Percentiles rank a stretch among this genome's conserved stretches.
These are phyloP conservation scores for Dicorynia guianensis DNA, from an alignment of 306 rosid genomes.

Conservation along the genomic window DNA sequence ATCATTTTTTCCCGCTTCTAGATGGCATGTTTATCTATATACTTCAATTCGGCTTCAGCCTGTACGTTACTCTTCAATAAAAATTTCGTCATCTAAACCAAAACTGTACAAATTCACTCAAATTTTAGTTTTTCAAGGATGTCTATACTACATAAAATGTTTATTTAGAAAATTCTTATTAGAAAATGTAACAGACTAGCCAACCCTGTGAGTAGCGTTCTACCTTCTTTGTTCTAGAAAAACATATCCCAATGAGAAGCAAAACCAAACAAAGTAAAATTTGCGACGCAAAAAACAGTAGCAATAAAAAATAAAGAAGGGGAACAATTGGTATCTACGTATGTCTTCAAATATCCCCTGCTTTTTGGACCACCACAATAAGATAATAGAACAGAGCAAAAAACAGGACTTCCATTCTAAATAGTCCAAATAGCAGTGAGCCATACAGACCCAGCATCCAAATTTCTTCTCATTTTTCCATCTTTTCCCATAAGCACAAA, in stretches of 20 bases:
- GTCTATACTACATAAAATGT: background rate
- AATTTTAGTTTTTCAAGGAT: too few relatives aligned
- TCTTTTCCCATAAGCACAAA: background rate
- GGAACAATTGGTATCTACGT: too few relatives aligned
- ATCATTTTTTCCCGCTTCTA: too few relatives aligned
- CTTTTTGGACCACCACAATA: background rate
- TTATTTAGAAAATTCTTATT: too few relatives aligned
- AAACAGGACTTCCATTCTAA: background rate
- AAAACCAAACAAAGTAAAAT: slow-evolving; percentile 1
- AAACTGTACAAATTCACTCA: background rate
- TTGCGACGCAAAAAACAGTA: background rate
- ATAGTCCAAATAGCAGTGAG: background rate
- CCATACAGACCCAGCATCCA: background rate
- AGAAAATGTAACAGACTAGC: background rate
- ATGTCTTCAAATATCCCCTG: too few relatives aligned
- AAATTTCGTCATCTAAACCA: too few relatives aligned
- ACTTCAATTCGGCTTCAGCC: too few relatives aligned
- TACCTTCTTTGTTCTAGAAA: background rate
- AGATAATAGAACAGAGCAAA: background rate
- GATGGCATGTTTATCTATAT: too few relatives aligned
- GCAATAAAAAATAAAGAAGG: background rate
- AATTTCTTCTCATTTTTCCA: background rate
- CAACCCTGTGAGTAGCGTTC: background rate
- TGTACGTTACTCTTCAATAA: too few relatives aligned
- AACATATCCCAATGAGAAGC: background rate